Base-by-base conservation (phyloP, 306 rosid species). In the Castanea crenata region DNA sequence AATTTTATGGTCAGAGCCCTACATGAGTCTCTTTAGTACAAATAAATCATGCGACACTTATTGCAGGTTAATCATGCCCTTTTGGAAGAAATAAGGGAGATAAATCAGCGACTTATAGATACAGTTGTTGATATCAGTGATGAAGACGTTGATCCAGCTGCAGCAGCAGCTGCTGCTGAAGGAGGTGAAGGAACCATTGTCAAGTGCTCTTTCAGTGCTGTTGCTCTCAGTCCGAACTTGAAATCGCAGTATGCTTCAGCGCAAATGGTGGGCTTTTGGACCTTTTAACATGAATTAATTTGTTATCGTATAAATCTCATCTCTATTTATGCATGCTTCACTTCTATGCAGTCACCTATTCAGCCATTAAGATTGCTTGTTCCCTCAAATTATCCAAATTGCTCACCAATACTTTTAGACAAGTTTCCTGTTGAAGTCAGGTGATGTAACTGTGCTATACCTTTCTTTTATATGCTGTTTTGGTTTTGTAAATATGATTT, bases 361-460 rank as follows among this genome's bases (percentile, higher is more conserved):
- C 95, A 84, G 82, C 99, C 99, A 38, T 79, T 95, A 77, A 89
- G 91, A 76, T 88, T 95, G 89, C 94, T 92, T 69, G 93, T 95
- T 83, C 99, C 99, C 20, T 78, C 90, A 84, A 89, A 89, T 80
- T 95, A 95, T 87, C 99, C 99, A 69, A 89, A 76, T 73, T 90
- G 91, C 77, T 92, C 99, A 35, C 99, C 99, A 5, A 77, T 95
- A 73, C 88, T 92, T 67, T 86, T 95, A 55, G 99, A 95, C 91
- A 92, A 90, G 84, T 82, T 90, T 82, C 93, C 96, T 59, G 89
- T 85, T 76, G 97, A 92, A 85, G 80, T 88, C 89, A 83, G 97
- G 99, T 95, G 82, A 87, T 89, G 55, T 54, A 73, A 49, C 44
- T 46, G 31, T 56, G 76, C 78, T 75, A 61, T 35, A 15, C 55